These are phyloP conservation scores for Galeopsis tetrahit DNA, from an alignment of 257 asterid species.

Conservation along the genomic window DNA sequence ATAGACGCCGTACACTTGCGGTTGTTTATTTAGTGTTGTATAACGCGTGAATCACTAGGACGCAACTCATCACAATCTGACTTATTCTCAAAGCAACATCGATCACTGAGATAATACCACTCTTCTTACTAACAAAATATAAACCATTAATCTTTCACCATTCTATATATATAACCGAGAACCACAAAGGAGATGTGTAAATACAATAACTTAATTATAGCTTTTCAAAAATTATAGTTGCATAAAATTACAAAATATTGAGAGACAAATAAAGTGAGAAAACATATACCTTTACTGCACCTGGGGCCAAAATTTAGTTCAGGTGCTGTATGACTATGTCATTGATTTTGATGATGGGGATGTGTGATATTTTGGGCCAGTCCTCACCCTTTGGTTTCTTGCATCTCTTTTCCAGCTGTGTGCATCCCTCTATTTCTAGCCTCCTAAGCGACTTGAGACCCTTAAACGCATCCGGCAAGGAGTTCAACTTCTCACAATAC, in stretches of 20 bases:
- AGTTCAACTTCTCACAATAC: not conserved
- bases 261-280: not conserved
- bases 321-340: not conserved
- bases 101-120: too few relatives aligned
- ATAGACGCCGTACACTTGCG: too few relatives aligned
- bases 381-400: not conserved
- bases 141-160: too few relatives aligned
- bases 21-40: too few relatives aligned
- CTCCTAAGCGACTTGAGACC: not conserved
- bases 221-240: not conserved
- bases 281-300: not conserved
- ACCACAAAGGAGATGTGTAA: too few relatives aligned
- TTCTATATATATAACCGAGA: too few relatives aligned
- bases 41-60: too few relatives aligned
- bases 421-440: not conserved
- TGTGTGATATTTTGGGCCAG: conserved; percentile 7
- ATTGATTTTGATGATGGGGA: not conserved
- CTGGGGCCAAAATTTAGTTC: not conserved
- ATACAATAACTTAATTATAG: not conserved
- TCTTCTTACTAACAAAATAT: not conserved
- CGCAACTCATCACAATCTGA: too few relatives aligned
- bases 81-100: too few relatives aligned
- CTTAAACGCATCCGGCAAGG: not conserved
- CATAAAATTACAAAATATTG: not conserved
- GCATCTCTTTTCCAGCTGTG: not conserved